Evolutionary conservation across 2,329 filamentous ascomycete genomes (phyloP).

Genomic region (Fusarium burgessii): DNA sequence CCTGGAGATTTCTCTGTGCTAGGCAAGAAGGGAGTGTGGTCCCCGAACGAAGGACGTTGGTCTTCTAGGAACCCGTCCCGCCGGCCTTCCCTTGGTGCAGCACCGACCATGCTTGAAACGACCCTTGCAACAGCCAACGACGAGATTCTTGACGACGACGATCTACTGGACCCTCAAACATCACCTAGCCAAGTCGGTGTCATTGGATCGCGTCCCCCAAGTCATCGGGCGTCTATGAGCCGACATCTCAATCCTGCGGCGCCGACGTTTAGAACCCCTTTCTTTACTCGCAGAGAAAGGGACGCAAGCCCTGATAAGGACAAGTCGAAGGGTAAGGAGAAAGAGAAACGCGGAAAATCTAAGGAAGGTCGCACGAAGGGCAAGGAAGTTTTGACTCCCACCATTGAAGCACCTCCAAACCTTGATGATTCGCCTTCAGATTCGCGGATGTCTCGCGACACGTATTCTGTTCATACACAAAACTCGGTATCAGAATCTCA

Average conservation of each 20-base stretch:
- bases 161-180: constrained; percentile 63
- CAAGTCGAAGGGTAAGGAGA: constrained; percentile 51
- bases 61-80: constrained; percentile 77
- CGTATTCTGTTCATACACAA: constrained; percentile 68
- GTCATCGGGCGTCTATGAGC: constrained; percentile 59
- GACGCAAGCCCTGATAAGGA: constrained; percentile 45
- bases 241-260: constrained; percentile 86
- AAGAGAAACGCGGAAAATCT: constrained; percentile 48
- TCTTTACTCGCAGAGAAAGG: constrained; percentile 65
- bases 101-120: constrained; percentile 71
- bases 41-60: constrained; percentile 66
- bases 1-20: constrained; percentile 58
- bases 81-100: constrained; percentile 83
- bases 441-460: constrained; percentile 67
- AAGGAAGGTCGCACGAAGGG: constrained; percentile 55
- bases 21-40: constrained; percentile 74
- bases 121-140: constrained; percentile 73
- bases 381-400: constrained; percentile 53
- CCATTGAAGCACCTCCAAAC: constrained; percentile 53
- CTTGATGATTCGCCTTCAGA: constrained; percentile 64
- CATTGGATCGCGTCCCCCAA: constrained; percentile 82
- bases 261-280: constrained; percentile 83
- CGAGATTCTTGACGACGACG: constrained; percentile 71
- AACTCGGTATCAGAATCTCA: constrained; percentile 70
- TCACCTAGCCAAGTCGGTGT: constrained; percentile 72